Evolutionary conservation across 169 alveolate species (phyloP).

Genomic region (Cryptosporidium viatorum): DNA sequence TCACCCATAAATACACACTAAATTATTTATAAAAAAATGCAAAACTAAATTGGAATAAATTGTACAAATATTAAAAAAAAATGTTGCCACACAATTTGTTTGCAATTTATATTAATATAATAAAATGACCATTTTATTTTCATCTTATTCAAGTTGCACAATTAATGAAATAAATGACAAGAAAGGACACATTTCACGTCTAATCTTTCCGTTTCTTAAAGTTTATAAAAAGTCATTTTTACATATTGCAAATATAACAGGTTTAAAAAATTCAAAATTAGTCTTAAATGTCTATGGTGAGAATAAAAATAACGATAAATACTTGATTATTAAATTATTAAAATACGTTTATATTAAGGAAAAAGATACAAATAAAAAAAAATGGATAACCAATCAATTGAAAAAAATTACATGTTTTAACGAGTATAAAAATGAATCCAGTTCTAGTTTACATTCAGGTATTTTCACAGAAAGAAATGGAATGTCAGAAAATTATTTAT

Average conservation of each 20-base stretch:
- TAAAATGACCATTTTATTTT: constrained; percentile 26
- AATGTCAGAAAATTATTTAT: not conserved
- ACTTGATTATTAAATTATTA: constrained; percentile 6
- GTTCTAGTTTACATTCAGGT: not conserved
- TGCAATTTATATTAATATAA: not conserved
- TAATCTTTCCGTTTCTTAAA: constrained; percentile 17
- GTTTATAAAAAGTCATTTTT: constrained; percentile 23
- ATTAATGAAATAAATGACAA: not conserved
- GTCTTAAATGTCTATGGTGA: constrained; percentile 2
- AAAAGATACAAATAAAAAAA: not conserved
- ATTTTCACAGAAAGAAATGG: not conserved
- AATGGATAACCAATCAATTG: constrained; percentile 28
- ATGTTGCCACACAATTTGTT: constrained; percentile 24
- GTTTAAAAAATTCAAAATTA: not conserved
- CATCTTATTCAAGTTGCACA: not conserved
- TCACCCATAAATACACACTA: constrained; percentile 63
- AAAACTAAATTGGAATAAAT: not conserved
- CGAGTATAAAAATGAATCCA: not conserved
- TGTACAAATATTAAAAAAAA: not conserved
- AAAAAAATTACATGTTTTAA: not conserved
- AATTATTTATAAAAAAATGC: not conserved
- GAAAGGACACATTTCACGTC: constrained; percentile 25
- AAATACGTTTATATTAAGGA: not conserved
- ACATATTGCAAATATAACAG: not conserved
- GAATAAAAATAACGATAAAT: not conserved